Evolutionary conservation across 805 yeast species (phyloP).

Genomic region (Torulaspora indica): DNA sequence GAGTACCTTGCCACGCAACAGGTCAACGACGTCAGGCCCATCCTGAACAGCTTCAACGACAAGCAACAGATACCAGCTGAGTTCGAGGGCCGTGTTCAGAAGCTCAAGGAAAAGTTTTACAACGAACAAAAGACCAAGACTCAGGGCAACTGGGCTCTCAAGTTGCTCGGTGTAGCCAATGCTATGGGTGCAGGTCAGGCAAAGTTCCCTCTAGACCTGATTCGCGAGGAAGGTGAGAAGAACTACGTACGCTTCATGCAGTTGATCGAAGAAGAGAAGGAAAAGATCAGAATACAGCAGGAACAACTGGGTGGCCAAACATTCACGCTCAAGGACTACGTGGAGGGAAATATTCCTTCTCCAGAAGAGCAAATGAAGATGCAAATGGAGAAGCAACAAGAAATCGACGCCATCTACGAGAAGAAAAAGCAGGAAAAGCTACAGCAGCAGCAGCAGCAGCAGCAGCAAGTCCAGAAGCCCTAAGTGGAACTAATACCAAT

Average conservation of each 20-base stretch:
- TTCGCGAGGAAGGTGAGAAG: constrained; percentile 89
- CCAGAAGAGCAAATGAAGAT: constrained; percentile 57
- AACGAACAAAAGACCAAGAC: constrained; percentile 46
- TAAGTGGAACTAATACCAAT: background rate
- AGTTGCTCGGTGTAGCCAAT: constrained; percentile 54
- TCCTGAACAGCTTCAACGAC: constrained; percentile 66
- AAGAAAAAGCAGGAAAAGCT: constrained; percentile 26
- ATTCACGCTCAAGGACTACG: constrained; percentile 76
- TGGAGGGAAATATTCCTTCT: constrained; percentile 75
- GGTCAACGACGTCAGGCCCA: constrained; percentile 84
- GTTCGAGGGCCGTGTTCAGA: constrained; percentile 70
- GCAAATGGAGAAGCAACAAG: constrained; percentile 42
- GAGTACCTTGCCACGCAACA: constrained; percentile 90
- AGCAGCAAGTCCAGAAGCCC: constrained; percentile 1
- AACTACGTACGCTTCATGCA: constrained; percentile 80
- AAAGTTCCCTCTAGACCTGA: constrained; percentile 69
- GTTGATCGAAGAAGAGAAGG: constrained; percentile 79
- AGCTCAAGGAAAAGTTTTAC: constrained; percentile 67
- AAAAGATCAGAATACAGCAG: constrained; percentile 55
- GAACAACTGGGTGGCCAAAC: constrained; percentile 80
- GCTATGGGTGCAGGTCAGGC: constrained; percentile 29
- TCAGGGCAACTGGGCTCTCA: constrained; percentile 50
- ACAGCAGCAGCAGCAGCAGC: constrained; percentile 10
- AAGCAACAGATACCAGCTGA: constrained; percentile 68
- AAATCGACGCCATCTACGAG: constrained; percentile 35